A percentile compares a stretch with the other conserved stretches of the same genome.
These are phyloP conservation scores for Quercus mongolica DNA, from an alignment of 306 rosid genomes.

Conservation along the genomic window DNA sequence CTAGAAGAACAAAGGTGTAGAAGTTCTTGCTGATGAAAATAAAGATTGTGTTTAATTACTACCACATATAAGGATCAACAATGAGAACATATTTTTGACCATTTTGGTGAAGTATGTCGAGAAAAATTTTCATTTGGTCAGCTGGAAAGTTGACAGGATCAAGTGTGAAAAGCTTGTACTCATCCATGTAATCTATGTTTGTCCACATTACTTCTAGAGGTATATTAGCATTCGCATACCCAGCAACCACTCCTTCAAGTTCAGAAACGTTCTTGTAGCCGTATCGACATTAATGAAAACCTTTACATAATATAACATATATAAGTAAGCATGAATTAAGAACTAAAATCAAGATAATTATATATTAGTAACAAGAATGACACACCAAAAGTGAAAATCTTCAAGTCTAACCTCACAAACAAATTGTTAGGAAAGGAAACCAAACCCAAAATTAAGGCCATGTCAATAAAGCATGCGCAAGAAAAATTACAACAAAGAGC, in stretches of 20 bases:
- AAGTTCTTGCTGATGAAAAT: no score
- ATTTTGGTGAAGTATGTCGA: slow-evolving; percentile 57
- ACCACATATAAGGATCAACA: slow-evolving; percentile 65
- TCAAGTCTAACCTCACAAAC: no score
- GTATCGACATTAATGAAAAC: slow-evolving; percentile 80
- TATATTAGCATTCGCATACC: slow-evolving; percentile 50
- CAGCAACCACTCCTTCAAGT: slow-evolving; percentile 55
- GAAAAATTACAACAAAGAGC: no score
- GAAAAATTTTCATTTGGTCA: slow-evolving; percentile 59
- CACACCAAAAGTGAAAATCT: no score
- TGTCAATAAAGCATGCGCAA: no score
- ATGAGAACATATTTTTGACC: slow-evolving; percentile 79
- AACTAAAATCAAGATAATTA: no score
- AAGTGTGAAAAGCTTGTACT: slow-evolving; percentile 73
- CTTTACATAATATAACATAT: slow-evolving; percentile 26
- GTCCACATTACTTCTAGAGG: no score
- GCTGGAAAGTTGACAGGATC: slow-evolving; percentile 78
- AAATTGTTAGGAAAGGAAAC: no score
- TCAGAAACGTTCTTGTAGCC: slow-evolving; percentile 81
- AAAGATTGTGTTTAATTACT: no score
- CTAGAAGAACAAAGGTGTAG: no score
- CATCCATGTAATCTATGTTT: slow-evolving; percentile 89
- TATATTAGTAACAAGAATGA: no score
- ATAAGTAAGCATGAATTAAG: not conserved
- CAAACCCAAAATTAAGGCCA: no score